Percentiles rank a stretch among this genome's conserved stretches.
Evolutionary conservation across 345 rosid species (phyloP).

Genomic region (Mangifera indica): DNA sequence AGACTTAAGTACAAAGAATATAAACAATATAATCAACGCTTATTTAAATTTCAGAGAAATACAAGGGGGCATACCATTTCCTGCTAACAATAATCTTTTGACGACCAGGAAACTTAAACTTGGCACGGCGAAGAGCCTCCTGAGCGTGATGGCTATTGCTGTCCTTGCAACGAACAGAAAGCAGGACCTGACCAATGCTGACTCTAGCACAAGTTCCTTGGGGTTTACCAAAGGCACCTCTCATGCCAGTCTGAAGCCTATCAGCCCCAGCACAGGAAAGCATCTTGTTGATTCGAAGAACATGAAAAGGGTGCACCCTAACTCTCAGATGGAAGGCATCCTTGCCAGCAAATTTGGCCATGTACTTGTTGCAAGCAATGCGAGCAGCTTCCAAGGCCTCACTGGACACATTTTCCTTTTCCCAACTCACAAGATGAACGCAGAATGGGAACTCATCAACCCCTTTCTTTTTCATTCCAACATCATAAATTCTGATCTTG

Average conservation of each 20-base stretch:
- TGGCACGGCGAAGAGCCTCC: constrained; percentile 61
- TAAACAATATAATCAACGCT: background rate
- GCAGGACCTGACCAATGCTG: constrained; percentile 50
- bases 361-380: constrained; percentile 60
- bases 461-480: constrained; percentile 62
- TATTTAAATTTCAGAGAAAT: background rate
- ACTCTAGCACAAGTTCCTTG: constrained; percentile 55
- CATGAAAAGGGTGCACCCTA: constrained; percentile 62
- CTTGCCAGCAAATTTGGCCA: constrained; percentile 54
- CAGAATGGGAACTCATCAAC: constrained; percentile 62
- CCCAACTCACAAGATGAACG: constrained; percentile 58
- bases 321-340: constrained; percentile 64
- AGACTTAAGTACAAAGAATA: background rate
- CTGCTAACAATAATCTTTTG: constrained; percentile 64
- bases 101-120: constrained; percentile 63
- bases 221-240: constrained; percentile 62
- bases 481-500: constrained; percentile 59
- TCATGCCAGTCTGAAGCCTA: constrained; percentile 63
- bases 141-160: constrained; percentile 47
- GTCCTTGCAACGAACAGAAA: constrained; percentile 59
- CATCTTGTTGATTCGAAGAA: constrained; percentile 58
- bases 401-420: constrained; percentile 57
- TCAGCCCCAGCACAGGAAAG: constrained; percentile 67
- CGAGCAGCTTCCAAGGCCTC: constrained; percentile 61
- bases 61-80: constrained; percentile 41